Base-by-base conservation (phyloP, 2,329 filamentous ascomycete species). In the Apiospora pterosperma region DNA sequence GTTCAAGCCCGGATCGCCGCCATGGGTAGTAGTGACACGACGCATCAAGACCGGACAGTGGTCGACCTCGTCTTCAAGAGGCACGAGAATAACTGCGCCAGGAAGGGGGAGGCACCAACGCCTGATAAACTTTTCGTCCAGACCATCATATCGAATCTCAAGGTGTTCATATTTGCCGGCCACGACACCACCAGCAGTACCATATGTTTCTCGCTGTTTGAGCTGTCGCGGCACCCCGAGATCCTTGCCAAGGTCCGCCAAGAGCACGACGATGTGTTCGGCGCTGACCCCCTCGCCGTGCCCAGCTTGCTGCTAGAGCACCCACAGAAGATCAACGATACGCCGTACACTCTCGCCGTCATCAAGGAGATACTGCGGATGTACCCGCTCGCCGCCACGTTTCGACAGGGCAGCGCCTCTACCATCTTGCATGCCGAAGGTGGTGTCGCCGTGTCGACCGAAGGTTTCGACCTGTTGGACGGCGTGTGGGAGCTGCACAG, bases 321-420 rank as follows among this genome's bases (percentile, higher is more conserved):
- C 25, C 79, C 82, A 0, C 69, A 77, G 42, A 75, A 82, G 6
- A 75, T 87, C 63, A 84, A 82, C 71, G 74, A 79, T 31, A 76
- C 87, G 12, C 76, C 78, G 1, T 86, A 84, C 69, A 85, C 83
- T 3, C 74, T 73, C 5, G 84, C 83, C 39, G 78, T 85, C 8
- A 78, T 85, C 67, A 84, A 85, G 65, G 85, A 88, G 72, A 77
- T 79, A 0, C 75, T 87, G 3, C 79, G 85, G 2, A 68, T 87
- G n/a, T 84, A 81, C 64, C 84, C 85, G 0, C 78, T 84, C 1
- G 81, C 66, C 72, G 77, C 76, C 34, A 77, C 78, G 1, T 73
- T 80, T 14, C 77, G 82, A n/a, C 63, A 68, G 5, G 77, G 76
- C 7, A 31, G 42, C 4, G 16, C 63, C 6, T 74, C 74, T 28